These are phyloP conservation scores for Lachnellula arida DNA, from an alignment of 2,329 filamentous ascomycete genomes.

Conservation along the genomic window DNA sequence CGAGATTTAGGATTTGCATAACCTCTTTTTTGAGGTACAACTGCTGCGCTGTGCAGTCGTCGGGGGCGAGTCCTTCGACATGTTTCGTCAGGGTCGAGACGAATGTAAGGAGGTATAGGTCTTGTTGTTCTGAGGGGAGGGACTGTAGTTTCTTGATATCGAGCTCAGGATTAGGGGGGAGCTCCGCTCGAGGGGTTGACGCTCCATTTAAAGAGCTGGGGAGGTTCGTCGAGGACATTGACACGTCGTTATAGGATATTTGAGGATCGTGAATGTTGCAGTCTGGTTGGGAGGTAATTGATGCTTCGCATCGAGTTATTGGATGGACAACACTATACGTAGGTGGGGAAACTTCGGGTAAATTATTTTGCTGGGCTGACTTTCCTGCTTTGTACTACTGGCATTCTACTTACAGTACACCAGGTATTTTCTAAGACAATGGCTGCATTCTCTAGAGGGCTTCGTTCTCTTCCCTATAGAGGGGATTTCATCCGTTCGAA, in stretches of 20 bases:
- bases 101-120: constrained; percentile 87
- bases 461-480: constrained; percentile 15
- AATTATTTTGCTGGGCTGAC: neutral
- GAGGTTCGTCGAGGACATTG: constrained; percentile 31
- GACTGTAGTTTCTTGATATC: constrained; percentile 85
- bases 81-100: constrained; percentile 78
- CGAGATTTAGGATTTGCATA: constrained; percentile 83
- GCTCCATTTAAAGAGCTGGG: constrained; percentile 31
- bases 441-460: constrained; percentile 27
- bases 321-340: neutral
- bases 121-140: constrained; percentile 89
- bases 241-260: constrained; percentile 12
- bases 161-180: constrained; percentile 65
- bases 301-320: neutral
- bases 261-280: constrained; percentile 5
- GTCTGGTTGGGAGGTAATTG: constrained; percentile 1
- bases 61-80: constrained; percentile 66
- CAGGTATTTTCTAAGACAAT: constrained; percentile 10
- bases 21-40: constrained; percentile 90
- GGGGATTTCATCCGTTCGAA: constrained; percentile 19
- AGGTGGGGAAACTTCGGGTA: constrained; percentile 1
- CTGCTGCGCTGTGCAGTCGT: constrained; percentile 84
- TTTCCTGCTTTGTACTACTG: no score
- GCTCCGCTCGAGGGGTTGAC: constrained; percentile 34
- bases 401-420: neutral